Base-by-base conservation (phyloP, 495 filamentous ascomycete genomes). In the Hypoxylon intermedium region DNA sequence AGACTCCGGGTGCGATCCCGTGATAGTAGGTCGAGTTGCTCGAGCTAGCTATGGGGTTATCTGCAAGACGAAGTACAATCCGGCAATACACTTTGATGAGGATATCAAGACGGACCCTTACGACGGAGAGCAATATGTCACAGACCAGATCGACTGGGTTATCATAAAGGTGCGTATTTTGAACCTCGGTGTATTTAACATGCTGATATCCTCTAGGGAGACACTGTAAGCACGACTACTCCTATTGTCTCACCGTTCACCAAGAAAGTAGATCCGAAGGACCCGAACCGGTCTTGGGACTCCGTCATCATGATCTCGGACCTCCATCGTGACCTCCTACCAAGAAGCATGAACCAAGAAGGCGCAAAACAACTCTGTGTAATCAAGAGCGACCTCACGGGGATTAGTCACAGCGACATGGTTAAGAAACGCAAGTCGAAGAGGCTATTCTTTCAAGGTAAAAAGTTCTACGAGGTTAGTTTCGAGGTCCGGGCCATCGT, bases 1-100 rank as follows among this genome's bases (percentile, higher is more conserved):
- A 19, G 74, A 77, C 24, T 74, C 72, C 1, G 70, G 69, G 0
- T 57, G 66, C 3, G 37, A 52, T 24, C 67, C 72, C 0, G 75
- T 82, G 6, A 75, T 84, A 49, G 73, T 72, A 28, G 72, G 76
- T 40, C 66, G 82, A 38, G 77, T 81, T 47, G 81, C 79, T 3
- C 77, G 83, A n/a, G 72, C 80, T 4, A 85, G 82, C 55, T 86
- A 85, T 66, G 83, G 82, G 0, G 75, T 86, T 4, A 60, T 83
- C 9, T 81, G 79, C 31, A 70, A 74, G 34, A 67, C 78, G 42
- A 56, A 71, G 6, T 86, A 83, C 37, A 66, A 82, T 26, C 74
- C 77, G 0, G 61, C 45, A 1, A 69, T 74, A 15, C 83, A 86
- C 49, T 20, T 73, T 3, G 72, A 75, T 12, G 71, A 82, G 40